Base-by-base conservation (phyloP, 306 rosid species). In the Medicago ruthenica region DNA sequence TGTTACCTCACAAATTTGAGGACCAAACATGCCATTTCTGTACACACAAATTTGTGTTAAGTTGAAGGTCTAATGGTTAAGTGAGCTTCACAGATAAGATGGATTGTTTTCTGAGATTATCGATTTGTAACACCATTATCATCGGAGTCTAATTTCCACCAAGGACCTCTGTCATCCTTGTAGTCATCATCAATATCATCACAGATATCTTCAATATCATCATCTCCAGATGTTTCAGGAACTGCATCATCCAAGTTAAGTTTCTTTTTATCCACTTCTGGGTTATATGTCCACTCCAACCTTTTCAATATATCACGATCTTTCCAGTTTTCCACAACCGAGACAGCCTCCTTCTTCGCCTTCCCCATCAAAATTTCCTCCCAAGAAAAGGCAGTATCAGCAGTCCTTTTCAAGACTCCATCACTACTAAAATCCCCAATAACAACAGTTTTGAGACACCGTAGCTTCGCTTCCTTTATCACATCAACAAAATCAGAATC, bases 211-310 rank as follows among this genome's bases (percentile, higher is more conserved):
- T 79, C 86, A 8, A 69, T 34, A 61, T 68, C 74, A 37, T 69
- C 89, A 18, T 87, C 89, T 70, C 72, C 81, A 61, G 55, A 70
- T 66, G 84, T 82, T 54, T 73, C 85, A 39, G 37, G 21, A 47
- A 57, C 59, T 13, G 24, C 61, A 75, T 73, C 86, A 64, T 83
- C 83, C 63, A 47, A 48, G 50, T 36, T 58, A 59, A 11, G 57
- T 58, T 64, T 65, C 70, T 60, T 68, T 70, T 75, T 75, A 73
- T 86, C 90, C 70, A 74, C 81, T 45, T 77, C 86, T 5, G 90
- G 90, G 16, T 87, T 84, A 62, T 93, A 93, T 21, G 82, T 85
- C 97, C 97, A 93, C 79, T 93, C 98, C 76, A 93, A 83, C 71
- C 89, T 78, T 84, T 86, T 82, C 70, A 93, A 86, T 63, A 91